Percentiles rank a stretch among this genome's conserved stretches.
Evolutionary conservation across 805 yeast species (phyloP).

Genomic region (Candida stauntonica): DNA sequence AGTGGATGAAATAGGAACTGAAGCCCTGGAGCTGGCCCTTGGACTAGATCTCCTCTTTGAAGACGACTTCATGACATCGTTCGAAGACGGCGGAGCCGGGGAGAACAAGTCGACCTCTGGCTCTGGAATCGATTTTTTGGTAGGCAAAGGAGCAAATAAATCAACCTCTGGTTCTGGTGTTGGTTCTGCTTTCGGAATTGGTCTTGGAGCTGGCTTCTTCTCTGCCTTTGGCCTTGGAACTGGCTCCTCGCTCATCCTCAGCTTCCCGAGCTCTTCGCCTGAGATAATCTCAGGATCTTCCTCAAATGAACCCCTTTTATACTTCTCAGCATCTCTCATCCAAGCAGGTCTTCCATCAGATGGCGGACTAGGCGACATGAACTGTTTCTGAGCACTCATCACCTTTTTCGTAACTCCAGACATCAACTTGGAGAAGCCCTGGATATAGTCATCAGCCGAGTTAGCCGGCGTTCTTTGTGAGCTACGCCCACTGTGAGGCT

Average conservation of each 20-base stretch:
- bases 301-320: conserved; percentile 35
- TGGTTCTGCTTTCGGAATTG: not conserved
- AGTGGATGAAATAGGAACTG: conserved; percentile 16
- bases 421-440: conserved; percentile 19
- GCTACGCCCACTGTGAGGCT: too few species aligned
- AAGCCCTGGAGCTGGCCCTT: conserved; percentile 6
- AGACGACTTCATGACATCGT: conserved; percentile 25
- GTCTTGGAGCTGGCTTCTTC: not conserved
- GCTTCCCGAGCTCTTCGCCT: conserved; percentile 14
- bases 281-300: conserved; percentile 47
- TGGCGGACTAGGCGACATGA: conserved; percentile 19
- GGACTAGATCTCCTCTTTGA: conserved; percentile 16
- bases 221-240: too few species aligned
- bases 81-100: too few species aligned
- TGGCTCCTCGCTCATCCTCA: conserved; percentile 11
- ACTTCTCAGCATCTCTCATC: conserved; percentile 59
- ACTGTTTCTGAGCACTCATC: conserved; percentile 30
- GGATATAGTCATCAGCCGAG: conserved; percentile 18
- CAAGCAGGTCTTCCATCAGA: conserved; percentile 56
- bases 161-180: conserved; percentile 16
- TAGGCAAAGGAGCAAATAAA: conserved; percentile 18
- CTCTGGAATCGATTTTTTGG: conserved; percentile 3
- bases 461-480: too few species aligned
- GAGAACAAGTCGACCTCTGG: conserved; percentile 13
- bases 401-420: conserved; percentile 23